Percentiles rank a stretch among this genome's conserved stretches.
phyloP scores from a whole-genome alignment of 2,329 filamentous ascomycete species.

The Fusarium lyarnte region DNA sequence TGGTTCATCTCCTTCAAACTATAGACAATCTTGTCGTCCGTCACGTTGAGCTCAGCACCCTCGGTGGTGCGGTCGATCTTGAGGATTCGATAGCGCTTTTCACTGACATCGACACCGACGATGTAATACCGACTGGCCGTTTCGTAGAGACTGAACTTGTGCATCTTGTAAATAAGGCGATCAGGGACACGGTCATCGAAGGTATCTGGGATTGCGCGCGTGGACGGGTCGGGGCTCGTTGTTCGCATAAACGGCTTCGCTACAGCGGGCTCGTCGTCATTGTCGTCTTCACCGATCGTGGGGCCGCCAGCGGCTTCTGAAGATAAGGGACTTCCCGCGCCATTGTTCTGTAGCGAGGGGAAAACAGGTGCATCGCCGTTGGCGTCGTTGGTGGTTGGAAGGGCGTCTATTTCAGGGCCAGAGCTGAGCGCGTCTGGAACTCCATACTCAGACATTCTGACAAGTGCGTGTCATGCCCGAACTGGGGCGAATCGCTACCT shows the following conservation, averaged over 20 bases:
- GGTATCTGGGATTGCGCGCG: conserved; percentile 43
- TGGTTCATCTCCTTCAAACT: conserved; percentile 91
- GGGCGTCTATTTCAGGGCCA: conserved; percentile 21
- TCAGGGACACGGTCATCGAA: conserved; percentile 49
- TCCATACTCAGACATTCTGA: conserved; percentile 42
- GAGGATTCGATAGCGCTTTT: conserved; percentile 87
- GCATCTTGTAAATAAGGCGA: conserved; percentile 73
- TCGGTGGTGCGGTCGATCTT: conserved; percentile 94
- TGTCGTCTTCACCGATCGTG: conserved; percentile 56
- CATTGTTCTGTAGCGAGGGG: conserved; percentile 51
- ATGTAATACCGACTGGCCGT: conserved; percentile 94
- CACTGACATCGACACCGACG: conserved; percentile 89
- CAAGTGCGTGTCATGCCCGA: conserved; percentile 16
- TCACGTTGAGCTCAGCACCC: conserved; percentile 78
- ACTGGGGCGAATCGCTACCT: neutral
- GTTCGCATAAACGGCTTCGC: conserved; percentile 67
- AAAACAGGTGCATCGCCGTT: conserved; percentile 45
- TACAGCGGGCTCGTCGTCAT: conserved; percentile 67
- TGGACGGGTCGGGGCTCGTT: conserved; percentile 59
- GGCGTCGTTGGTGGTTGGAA: conserved; percentile 28
- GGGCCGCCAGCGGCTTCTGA: conserved; percentile 39
- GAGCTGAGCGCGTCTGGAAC: conserved; percentile 36
- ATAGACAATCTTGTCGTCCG: conserved; percentile 95
- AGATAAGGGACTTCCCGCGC: conserved; percentile 42
- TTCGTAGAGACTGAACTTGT: conserved; percentile 98